These are phyloP conservation scores for Curvularia hawaiiensis DNA, from an alignment of 2,329 filamentous ascomycete genomes.

Conservation along the genomic window DNA sequence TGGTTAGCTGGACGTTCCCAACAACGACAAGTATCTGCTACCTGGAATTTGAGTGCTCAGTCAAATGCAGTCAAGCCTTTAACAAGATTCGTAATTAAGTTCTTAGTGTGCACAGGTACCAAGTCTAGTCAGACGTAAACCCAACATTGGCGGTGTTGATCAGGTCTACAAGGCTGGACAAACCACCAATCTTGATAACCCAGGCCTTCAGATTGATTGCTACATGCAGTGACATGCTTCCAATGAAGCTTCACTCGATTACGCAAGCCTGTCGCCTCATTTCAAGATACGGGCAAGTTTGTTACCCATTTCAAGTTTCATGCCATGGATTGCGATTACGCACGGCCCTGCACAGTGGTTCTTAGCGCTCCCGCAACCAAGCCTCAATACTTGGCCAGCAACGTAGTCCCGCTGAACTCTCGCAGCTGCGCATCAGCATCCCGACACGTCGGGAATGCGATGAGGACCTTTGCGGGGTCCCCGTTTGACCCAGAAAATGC, in stretches of 20 bases:
- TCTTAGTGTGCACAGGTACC: neutral
- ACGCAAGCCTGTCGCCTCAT: neutral
- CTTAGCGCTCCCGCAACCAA: slow-evolving; percentile 2
- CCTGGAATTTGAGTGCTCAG: neutral
- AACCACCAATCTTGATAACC: neutral
- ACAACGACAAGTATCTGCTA: neutral
- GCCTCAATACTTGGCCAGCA: neutral
- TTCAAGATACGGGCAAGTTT: neutral
- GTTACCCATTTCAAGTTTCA: neutral
- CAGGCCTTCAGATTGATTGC: neutral
- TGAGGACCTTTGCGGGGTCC: slow-evolving; percentile 31
- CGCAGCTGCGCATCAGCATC: slow-evolving; percentile 1
- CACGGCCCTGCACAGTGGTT: neutral
- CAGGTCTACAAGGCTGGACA: no score
- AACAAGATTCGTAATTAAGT: neutral
- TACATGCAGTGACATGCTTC: neutral
- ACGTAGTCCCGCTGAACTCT: neutral
- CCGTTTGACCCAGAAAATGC: slow-evolving; percentile 32
- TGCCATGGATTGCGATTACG: neutral
- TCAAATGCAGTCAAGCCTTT: neutral
- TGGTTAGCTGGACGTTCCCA: neutral
- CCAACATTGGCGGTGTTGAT: neutral
- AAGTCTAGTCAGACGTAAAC: neutral
- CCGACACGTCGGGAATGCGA: slow-evolving; percentile 25
- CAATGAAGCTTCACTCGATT: neutral